Base-by-base conservation (phyloP, 345 rosid species). In the Raphanus sativus region DNA sequence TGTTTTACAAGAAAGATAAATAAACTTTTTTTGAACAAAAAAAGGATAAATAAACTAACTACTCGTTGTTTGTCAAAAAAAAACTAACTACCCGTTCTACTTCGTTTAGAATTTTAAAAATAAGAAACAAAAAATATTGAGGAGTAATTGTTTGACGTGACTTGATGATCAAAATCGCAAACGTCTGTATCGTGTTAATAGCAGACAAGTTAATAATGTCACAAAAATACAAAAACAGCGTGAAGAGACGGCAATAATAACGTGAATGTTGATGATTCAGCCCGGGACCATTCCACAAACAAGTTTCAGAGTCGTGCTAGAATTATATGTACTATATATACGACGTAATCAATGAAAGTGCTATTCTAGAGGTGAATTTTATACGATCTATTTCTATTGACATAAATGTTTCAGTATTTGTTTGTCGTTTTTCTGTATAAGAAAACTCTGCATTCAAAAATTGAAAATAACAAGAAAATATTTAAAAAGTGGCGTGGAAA, bases 201-300 rank as follows among this genome's bases (percentile, higher is more conserved):
- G 54, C 75, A 34, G 17, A 69, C 33, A 56, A 40, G 74, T 76
- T 67, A 68, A 68, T 61, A 62, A 68, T 61, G 28, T 45, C 79
- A 69, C 36, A 70, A 77, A 56, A 42, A 25, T 5, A 77, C 77
- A 71, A 77, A 56, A 77, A 61, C 15, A 65, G 65, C 73, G 81
- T 71, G 77, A 77, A 77, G 72, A 58, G 67, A 66, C 68, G 73
- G 77, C 77, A 77, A 77, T 59, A 77, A 58, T 71, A 71, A 77
- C 73, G 77, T 71, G 76, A 77, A 42, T 67, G 40, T n/a, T 71
- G 67, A 65, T 71, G 72, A 71, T 71, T 70, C 76, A 65, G 17
- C 6, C 62, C 59, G 73, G 81, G 77, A 78, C 81, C 81, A 78
- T 71, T 70, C 67, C 76, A 70, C 71, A 17, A 9, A 40, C 65